Conservation (phyloP, 768 basidiomycete species). For the Trametes elegans region DNA sequence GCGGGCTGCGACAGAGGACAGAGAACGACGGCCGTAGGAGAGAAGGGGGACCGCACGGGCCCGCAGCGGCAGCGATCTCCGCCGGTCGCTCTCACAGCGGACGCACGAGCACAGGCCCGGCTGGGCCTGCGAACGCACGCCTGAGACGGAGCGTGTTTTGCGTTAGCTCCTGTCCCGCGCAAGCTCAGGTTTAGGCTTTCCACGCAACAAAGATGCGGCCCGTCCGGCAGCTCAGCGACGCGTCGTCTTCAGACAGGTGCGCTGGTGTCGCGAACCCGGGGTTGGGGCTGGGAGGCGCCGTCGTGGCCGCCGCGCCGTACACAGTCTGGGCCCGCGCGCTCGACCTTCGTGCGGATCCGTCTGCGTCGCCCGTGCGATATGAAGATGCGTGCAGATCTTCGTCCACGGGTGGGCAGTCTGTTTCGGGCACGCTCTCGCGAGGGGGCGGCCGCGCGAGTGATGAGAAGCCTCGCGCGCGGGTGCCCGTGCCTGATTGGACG, state of each 20-base stretch:
- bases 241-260: background rate
- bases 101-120: conserved; percentile 1
- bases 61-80: conserved; percentile 17
- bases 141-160: background rate
- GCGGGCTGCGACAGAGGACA: no score
- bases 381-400: background rate
- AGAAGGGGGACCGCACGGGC: conserved; percentile 10
- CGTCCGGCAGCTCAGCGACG: conserved; percentile 43
- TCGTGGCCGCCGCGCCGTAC: background rate
- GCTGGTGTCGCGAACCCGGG: background rate
- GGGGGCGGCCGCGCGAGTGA: background rate
- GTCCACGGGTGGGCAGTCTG: background rate
- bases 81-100: background rate
- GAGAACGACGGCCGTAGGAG: background rate
- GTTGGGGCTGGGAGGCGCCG: conserved; percentile 1
- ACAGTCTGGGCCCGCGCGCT: conserved; percentile 5
- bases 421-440: background rate
- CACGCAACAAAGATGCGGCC: conserved; percentile 57
- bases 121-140: background rate
- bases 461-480: background rate
- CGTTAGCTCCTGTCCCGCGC: background rate
- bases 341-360: conserved; percentile 4
- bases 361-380: background rate
- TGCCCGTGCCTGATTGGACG: conserved; percentile 7
- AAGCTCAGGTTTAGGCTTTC: conserved; percentile 38